Percentiles rank a stretch among this genome's conserved stretches.
Conservation (phyloP, 768 basidiomycete genomes). For the Rhodotorula kratochvilovae region DNA sequence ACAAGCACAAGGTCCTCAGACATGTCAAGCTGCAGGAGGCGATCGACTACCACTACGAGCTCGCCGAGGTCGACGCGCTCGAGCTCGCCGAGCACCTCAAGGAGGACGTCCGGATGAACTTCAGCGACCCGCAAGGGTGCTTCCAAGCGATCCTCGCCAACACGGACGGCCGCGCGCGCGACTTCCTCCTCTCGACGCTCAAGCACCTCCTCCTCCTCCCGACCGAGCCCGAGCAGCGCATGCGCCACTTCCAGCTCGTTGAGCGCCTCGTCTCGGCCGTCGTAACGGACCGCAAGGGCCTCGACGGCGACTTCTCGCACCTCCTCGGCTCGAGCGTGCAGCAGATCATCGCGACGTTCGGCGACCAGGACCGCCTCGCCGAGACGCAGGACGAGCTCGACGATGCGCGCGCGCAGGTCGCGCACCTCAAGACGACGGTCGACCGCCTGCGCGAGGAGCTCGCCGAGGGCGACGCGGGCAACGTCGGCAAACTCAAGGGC, state of each 20-base stretch:
- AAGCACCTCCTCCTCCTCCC: conserved; percentile 86
- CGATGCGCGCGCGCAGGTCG: conserved; percentile 61
- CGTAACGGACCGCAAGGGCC: conserved; percentile 77
- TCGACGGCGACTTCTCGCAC: conserved; percentile 56
- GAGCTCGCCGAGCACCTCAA: conserved; percentile 51
- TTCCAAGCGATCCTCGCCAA: conserved; percentile 74
- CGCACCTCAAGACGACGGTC: conserved; percentile 72
- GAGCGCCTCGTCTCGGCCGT: conserved; percentile 84
- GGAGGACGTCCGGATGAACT: conserved; percentile 66
- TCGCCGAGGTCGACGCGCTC: conserved; percentile 67
- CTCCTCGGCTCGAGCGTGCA: conserved; percentile 85
- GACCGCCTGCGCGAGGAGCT: conserved; percentile 76
- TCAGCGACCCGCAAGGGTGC: conserved; percentile 77
- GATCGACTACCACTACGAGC: conserved; percentile 68
- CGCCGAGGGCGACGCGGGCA: conserved; percentile 70
- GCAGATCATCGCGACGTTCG: conserved; percentile 79
- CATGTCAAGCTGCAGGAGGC: conserved; percentile 71
- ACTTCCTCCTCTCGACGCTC: conserved; percentile 87
- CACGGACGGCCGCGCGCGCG: conserved; percentile 70
- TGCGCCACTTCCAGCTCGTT: conserved; percentile 84
- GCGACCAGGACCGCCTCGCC: conserved; percentile 78
- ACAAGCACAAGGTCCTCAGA: conserved; percentile 62
- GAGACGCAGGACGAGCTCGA: conserved; percentile 71
- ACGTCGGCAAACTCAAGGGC: conserved; percentile 73
- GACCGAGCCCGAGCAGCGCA: conserved; percentile 75